Base-by-base conservation (phyloP, 441 rosid species). In the Sinapis alba region DNA sequence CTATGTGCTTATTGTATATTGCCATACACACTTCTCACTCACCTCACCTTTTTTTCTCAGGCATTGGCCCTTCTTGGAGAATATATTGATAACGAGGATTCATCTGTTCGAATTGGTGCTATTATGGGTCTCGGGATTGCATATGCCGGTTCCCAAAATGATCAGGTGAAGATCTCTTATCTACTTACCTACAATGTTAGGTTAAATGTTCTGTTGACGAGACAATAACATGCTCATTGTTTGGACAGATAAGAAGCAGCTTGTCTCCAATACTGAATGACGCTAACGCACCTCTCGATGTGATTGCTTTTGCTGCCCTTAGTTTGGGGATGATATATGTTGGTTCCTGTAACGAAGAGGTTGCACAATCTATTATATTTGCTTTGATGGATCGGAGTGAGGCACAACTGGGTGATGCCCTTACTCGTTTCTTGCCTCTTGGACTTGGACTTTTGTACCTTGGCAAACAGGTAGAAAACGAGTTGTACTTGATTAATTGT, bases 121-220 rank as follows among this genome's bases (percentile, higher is more conserved):
- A 93, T 96, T 34, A 90, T 96, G 97, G 99, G 99, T 56, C 87
- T 93, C 11, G 98, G 97, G 77, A 88, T 96, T 77, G 87, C 99
- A 47, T 93, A 92, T 84, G 98, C 99, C n/a, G 99, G 98, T 76
- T 68, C 97, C 65, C 94, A 88, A 81, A 90, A 90, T 79, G 97
- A 90, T 45, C 88, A 84, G 96, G 98, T 90, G 58, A 75, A 41
- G 62, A 12, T 65, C 23, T 65, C 18, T 68, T 73, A 20, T 73
- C 34, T 41, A 54, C 58, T 47, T 68, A 41, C 36, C 68, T 67
- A 12, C 34, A 32, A 7, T 50, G 11, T 23, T 68, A 19, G 26
- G 20, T 10, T 70, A n/a, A 71, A 62, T 57, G 51, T 59, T 60
- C 61, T 50, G 64, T 65, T 66, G 16, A 63, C 30, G 10, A 69